Conservation (phyloP, 805 yeast species). For the Wickerhamiella australiensis region DNA sequence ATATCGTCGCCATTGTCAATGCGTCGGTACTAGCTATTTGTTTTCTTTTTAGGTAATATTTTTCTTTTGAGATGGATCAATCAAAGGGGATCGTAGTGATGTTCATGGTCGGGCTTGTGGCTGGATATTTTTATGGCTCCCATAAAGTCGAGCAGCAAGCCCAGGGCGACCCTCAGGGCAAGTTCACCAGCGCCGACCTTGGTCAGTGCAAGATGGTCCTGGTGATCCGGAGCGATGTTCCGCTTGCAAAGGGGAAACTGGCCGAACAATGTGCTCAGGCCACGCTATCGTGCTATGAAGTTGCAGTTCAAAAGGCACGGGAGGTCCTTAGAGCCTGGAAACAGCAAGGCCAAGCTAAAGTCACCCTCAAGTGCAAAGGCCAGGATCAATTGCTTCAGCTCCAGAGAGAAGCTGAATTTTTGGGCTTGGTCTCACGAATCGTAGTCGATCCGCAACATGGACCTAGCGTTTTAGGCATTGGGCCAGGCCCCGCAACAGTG, state of each 20-base stretch:
- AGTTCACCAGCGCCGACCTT: conserved; percentile 1
- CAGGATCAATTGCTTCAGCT: conserved; percentile 62
- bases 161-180: not conserved
- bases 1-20: conserved; percentile 28
- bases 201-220: conserved; percentile 50
- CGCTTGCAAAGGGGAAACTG: conserved; percentile 88
- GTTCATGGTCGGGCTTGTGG: conserved; percentile 11
- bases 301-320: conserved; percentile 45
- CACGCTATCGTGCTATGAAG: conserved; percentile 76
- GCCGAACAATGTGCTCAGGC: conserved; percentile 99
- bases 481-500: conserved; percentile 80
- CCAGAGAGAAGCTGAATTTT: conserved; percentile 66
- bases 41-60: not conserved
- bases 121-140: conserved; percentile 11
- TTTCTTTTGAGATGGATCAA: not conserved
- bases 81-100: conserved; percentile 1
- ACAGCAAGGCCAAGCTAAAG: conserved; percentile 81
- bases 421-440: conserved; percentile 65
- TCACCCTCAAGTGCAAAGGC: conserved; percentile 52
- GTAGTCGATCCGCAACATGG: conserved; percentile 93
- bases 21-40: not conserved
- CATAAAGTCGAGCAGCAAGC: conserved; percentile 7
- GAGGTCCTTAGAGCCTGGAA: conserved; percentile 65
- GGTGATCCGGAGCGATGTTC: conserved; percentile 75
- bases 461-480: conserved; percentile 91